Base-by-base conservation (phyloP, 768 basidiomycete genomes). In the Suillus sp. region DNA sequence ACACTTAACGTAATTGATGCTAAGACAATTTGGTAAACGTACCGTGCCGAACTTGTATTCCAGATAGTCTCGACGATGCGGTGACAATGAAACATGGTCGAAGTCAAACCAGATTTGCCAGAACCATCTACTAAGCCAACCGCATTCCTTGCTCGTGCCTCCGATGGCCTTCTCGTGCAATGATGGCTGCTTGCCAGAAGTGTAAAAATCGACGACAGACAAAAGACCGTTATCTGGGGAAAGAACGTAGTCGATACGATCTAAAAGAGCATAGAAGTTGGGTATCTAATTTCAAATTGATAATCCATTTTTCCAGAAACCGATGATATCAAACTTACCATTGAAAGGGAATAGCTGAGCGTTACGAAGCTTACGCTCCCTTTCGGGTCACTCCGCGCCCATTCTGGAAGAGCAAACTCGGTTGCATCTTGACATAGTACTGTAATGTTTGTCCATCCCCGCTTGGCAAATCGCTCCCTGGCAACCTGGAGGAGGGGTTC, bases 41-140 rank as follows among this genome's bases (percentile, higher is more conserved):
- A 88, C 84, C 32, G 90, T 91, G 45, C 89, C 89, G 74, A 91
- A 91, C 62, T 84, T 85, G 74, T 91, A 90, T 72, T 93, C 91
- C 38, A 92, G 80, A 72, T 92, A 92, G 59, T 88, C 85, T 22
- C 89, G 80, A 38, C 89, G 76, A 32, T 84, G 83, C 9, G 86
- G 84, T 27, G 81, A 81, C 10, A 85, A 73, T 18, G 80, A 83
- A 40, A 86, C 81, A 67, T 82, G 80, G 66, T 84, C 83, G 64
- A 84, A 83, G 64, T 83, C 82, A 66, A 84, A 85, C 86, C 86
- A 91, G 48, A 87, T 87, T 67, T 88, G 86, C 90, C 90, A 91
- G 78, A 92, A 92, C 85, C 87, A 86, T 4, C 89, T 80, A n/a
- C 82, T 81, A 55, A 86, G 77, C 86, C 87, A 91, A 0, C 84